Evolutionary conservation across 2,329 filamentous ascomycete genomes (phyloP), one percentile per base, ranked within the genome.

Genomic region (Hymenotorrendiella dingleyae): DNA sequence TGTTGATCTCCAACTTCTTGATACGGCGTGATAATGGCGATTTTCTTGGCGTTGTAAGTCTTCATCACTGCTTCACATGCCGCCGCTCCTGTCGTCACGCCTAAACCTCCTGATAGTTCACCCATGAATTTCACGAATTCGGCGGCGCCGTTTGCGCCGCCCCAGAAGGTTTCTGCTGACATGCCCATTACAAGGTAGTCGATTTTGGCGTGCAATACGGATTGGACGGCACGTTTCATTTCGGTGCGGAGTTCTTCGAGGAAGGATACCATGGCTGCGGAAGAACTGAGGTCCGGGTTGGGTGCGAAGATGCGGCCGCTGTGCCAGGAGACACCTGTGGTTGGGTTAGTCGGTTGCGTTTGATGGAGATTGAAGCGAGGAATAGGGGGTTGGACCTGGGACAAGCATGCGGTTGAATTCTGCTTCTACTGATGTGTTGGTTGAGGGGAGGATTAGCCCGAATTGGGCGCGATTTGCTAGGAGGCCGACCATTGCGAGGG

Each of bases 131-230:
- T 48, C 16, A 58, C 56, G 38, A 62, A 62, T 36, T 60, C 50
- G 7, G 49, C 46, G 7, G 59, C 59, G 9, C 60, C 58, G n/a
- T 50, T 49, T 33, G 52, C 51, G 8, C 59, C 58, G 12, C 58
- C 59, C 60, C 59, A 61, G 50, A 62, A 61, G 3, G 58, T 61
- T 49, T 61, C 60, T 1, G 57, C 57, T 4, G 49, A 55, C 58
- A 62, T 63, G 16, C 60, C 58, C 59, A 62, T 61, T 21, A 61
- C 59, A 42, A 62, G 49, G 48, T 54, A 62, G 22, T 60, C 60
- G 7, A 56, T 53, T 35, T 55, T 47, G 17, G 54, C 56, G 16
- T 55, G 54, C 47, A 53, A 53, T 11, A 59, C 57, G 23, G 48
- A 53, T 20, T 50, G 35, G 5, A 62, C 60, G 6, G 59, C 59